Percentiles rank a stretch among this genome's conserved stretches.
Evolutionary conservation across 345 rosid genomes (phyloP).

Genomic region (Diplotaxis tenuifolia): DNA sequence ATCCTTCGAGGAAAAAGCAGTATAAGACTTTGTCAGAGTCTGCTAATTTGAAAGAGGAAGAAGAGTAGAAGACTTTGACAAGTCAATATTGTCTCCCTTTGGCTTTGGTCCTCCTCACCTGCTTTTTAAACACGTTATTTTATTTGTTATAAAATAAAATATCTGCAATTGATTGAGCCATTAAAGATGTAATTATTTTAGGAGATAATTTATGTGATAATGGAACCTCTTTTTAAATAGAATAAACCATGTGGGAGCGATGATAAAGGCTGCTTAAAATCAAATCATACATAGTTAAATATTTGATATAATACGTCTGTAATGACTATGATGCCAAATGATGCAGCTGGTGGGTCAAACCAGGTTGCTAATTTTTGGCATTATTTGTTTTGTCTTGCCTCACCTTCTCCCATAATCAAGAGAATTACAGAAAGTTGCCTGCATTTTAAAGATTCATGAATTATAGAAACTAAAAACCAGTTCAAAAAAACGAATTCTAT

Average conservation of each 20-base stretch:
- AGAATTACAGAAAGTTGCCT: background rate
- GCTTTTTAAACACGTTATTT: no score
- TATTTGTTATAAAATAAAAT: no score
- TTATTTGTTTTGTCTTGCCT: background rate
- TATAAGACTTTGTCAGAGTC: no score
- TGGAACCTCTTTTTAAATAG: background rate
- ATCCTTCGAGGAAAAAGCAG: background rate
- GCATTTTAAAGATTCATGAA: background rate
- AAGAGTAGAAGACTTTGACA: background rate
- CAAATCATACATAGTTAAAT: constrained; percentile 11
- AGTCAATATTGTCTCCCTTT: no score
- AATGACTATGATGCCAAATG: no score
- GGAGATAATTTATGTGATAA: background rate
- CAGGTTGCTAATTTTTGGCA: constrained; percentile 6
- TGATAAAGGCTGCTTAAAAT: background rate
- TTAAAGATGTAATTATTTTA: background rate
- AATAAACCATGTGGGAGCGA: constrained; percentile 14
- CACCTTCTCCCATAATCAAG: background rate
- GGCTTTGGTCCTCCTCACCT: no score
- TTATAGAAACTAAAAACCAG: background rate
- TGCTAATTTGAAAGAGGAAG: background rate
- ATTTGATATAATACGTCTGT: constrained; percentile 3
- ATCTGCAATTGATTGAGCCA: background rate
- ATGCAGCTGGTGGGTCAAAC: constrained; percentile 4
- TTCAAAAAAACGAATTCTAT: no score